Conservation (phyloP, 2,329 filamentous ascomycete genomes). For the Ceratocystis huliohia region DNA sequence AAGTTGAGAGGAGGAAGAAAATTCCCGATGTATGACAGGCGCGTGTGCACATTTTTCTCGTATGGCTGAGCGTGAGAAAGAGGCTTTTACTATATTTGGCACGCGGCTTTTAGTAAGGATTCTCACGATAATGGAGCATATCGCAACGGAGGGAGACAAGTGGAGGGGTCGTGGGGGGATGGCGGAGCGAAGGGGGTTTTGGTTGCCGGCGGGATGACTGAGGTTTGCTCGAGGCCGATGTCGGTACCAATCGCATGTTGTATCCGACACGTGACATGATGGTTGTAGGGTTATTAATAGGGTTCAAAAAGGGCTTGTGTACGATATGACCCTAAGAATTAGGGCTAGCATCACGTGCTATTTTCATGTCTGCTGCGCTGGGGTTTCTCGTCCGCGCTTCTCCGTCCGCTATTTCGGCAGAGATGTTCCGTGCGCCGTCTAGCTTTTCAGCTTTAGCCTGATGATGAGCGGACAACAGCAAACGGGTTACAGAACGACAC, state of each 20-base stretch:
- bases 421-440: no score
- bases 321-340: not conserved
- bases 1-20: slow-evolving; percentile 7
- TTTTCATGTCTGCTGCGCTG: not conserved
- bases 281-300: not conserved
- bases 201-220: not conserved
- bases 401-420: no score
- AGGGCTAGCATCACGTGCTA: not conserved
- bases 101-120: not conserved
- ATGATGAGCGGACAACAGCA: not conserved
- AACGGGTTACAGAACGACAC: not conserved
- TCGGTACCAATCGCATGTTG: not conserved
- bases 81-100: not conserved
- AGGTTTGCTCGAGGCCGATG: not conserved
- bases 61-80: no score
- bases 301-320: not conserved
- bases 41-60: not conserved
- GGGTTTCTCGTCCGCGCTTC: not conserved
- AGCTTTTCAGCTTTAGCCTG: no score
- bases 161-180: not conserved
- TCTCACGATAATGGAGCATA: not conserved
- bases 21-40: slow-evolving; percentile 6
- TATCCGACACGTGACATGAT: fast-evolving
- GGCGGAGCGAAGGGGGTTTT: not conserved
- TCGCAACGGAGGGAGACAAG: not conserved